Evolutionary conservation across 768 basidiomycete genomes (phyloP).

Genomic region (Paxillus involutus): DNA sequence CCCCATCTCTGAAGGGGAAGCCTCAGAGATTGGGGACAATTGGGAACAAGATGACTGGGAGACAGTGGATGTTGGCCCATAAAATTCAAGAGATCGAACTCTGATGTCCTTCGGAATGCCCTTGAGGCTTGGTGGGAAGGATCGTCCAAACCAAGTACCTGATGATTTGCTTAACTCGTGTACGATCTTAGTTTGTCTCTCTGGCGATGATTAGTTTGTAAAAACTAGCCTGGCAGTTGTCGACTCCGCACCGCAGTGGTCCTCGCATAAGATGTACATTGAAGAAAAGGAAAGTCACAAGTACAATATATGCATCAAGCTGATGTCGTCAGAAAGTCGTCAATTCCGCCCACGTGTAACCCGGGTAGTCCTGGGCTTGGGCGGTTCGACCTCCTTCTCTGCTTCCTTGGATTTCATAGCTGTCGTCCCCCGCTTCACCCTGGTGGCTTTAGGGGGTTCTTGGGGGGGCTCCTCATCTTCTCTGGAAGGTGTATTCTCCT

Average conservation of each 20-base stretch:
- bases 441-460: neutral
- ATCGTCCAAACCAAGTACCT: too few relatives aligned
- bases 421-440: neutral
- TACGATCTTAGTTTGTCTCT: too few relatives aligned
- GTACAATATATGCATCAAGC: neutral
- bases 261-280: neutral
- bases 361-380: constrained; percentile 1
- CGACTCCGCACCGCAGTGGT: too few relatives aligned
- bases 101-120: constrained; percentile 19
- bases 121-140: too few relatives aligned
- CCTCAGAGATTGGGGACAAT: neutral
- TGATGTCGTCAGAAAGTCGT: neutral
- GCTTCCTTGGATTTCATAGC: neutral
- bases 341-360: constrained; percentile 2
- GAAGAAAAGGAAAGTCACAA: neutral
- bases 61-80: constrained; percentile 9
- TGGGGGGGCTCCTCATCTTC: constrained; percentile 6
- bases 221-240: too few relatives aligned
- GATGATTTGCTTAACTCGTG: too few relatives aligned
- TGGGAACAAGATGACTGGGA: constrained; percentile 5
- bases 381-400: constrained; percentile 5
- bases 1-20: constrained; percentile 10
- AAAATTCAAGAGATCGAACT: constrained; percentile 19
- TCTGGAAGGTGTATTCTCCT: constrained; percentile 13
- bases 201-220: too few relatives aligned